phyloP scores from a whole-genome alignment of 805 yeast species.

The Suhomyces sp. region DNA sequence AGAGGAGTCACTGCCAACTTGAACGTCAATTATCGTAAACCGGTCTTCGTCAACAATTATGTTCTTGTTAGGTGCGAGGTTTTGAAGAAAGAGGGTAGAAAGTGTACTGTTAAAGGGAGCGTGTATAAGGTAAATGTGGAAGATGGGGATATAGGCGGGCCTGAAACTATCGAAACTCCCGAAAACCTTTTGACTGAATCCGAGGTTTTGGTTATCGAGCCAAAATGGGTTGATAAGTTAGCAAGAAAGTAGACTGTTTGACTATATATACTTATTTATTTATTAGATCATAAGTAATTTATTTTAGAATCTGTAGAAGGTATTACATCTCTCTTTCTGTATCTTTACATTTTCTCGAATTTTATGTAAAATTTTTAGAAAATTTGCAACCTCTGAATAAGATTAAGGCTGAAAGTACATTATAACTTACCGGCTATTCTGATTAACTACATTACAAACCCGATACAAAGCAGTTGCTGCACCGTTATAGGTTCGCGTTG shows the following conservation, averaged over 20 bases:
- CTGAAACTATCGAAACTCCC: slow-evolving; percentile 16
- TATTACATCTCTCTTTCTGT: not conserved
- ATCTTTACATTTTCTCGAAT: not conserved
- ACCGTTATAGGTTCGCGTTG: not conserved
- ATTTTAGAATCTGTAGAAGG: not conserved
- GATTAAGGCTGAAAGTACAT: too few relatives aligned
- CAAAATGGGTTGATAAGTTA: slow-evolving; percentile 36
- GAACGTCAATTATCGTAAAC: slow-evolving; percentile 38
- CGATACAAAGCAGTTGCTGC: too few relatives aligned
- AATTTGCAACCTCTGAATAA: too few relatives aligned
- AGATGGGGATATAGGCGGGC: slow-evolving; percentile 9
- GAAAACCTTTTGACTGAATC: slow-evolving; percentile 32
- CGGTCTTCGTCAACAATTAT: slow-evolving; percentile 30
- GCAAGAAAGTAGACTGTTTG: not conserved
- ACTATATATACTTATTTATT: not conserved
- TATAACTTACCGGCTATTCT: not conserved
- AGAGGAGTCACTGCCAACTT: slow-evolving; percentile 45
- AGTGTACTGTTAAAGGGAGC: slow-evolving; percentile 37
- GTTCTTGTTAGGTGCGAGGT: slow-evolving; percentile 35
- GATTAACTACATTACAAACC: too few relatives aligned
- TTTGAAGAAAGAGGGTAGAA: slow-evolving; percentile 33
- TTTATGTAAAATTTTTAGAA: not conserved
- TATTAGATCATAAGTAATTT: not conserved
- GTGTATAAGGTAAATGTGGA: slow-evolving; percentile 25
- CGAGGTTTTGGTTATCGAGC: slow-evolving; percentile 42